Base-by-base conservation (phyloP, 495 filamentous ascomycete genomes). In the Cercophora sp. region DNA sequence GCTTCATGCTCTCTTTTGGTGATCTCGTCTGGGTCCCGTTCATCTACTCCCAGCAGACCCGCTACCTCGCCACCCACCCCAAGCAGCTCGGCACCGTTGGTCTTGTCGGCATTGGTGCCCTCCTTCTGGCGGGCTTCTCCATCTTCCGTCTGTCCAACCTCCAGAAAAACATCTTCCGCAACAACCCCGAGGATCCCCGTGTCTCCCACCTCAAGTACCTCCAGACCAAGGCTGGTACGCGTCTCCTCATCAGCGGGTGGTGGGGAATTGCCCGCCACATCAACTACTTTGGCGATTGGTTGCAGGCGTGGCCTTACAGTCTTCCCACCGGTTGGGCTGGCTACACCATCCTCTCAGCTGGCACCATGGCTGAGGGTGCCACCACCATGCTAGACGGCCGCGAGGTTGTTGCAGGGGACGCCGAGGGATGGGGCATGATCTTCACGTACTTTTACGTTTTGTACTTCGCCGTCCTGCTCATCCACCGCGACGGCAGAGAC, bases 261-360 rank as follows among this genome's bases (percentile, higher is more conserved):
- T 97, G 93, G 94, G 94, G 93, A 32, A 72, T 79, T 18, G 86
- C 90, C 10, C 79, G 94, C 15, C 94, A 98, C 67, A 92, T 96
- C 76, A 98, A 97, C 72, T 97, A 98, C 66, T 69, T 95, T n/a
- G 94, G 92, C 32, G 93, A 98, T 70, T 97, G 92, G 92, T 70
- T 91, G 47, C 89, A 95, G 83, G 80, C 84, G 13, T 97, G 91
- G 89, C 84, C 89, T 0, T 98, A 92, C 69, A 88, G 84, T 52
- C 75, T 98, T 18, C 93, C 94, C 0, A 96, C 93, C 5, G 90
- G 89, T 4, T 70, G 95, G 50, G 85, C 91, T 0, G 91, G 91
- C 23, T 96, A 90, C 64, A 61, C 75, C 3, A 76, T 88, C 58
- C 63, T 81, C 31, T 68, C 76, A 25, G 74, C 76, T n/a, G 77